Conservation (phyloP, 2,329 filamentous ascomycete genomes). For the Monilinia polystroma region DNA sequence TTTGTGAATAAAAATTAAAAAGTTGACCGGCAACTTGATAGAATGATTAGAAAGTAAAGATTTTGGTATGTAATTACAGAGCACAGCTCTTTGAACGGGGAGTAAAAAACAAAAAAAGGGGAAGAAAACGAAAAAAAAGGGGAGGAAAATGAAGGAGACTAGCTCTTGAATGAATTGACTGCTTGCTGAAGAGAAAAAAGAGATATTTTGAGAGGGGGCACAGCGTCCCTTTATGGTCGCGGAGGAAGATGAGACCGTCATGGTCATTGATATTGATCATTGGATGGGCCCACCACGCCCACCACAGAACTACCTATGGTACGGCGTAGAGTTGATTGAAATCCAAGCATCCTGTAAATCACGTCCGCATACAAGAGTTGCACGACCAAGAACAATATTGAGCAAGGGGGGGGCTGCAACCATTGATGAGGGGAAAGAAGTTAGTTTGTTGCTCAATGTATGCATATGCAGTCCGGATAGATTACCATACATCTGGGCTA, state of each 20-base stretch:
- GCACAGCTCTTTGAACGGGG: slow-evolving; percentile 53
- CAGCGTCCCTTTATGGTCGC: slow-evolving; percentile 36
- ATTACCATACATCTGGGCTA: slow-evolving; percentile 18
- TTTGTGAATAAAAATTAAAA: slow-evolving; percentile 53
- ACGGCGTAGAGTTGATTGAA: slow-evolving; percentile 18
- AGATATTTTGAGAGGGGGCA: slow-evolving; percentile 31
- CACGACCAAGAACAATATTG: slow-evolving; percentile 5
- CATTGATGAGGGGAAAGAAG: slow-evolving; percentile 20
- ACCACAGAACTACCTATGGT: slow-evolving; percentile 9
- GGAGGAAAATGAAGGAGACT: slow-evolving; percentile 47
- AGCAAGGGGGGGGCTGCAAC: slow-evolving; percentile 15
- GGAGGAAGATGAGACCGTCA: slow-evolving; percentile 5
- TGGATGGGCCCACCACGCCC: slow-evolving; percentile 3
- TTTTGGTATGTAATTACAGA: slow-evolving; percentile 45
- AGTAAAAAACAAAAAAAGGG: slow-evolving; percentile 40
- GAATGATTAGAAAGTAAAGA: slow-evolving; percentile 40
- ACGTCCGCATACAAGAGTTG: slow-evolving; percentile 10
- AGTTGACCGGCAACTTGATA: slow-evolving; percentile 53
- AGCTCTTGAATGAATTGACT: slow-evolving; percentile 52
- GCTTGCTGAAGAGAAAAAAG: slow-evolving; percentile 62
- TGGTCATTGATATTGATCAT: slow-evolving; percentile 21
- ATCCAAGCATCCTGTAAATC: slow-evolving; percentile 2
- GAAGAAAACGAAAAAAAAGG: slow-evolving; percentile 50
- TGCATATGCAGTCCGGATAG: slow-evolving; percentile 18
- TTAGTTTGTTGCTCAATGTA: slow-evolving; percentile 6